Conservation (phyloP, 2,329 filamentous ascomycete species). For the Aspergillus quadricinctus region DNA sequence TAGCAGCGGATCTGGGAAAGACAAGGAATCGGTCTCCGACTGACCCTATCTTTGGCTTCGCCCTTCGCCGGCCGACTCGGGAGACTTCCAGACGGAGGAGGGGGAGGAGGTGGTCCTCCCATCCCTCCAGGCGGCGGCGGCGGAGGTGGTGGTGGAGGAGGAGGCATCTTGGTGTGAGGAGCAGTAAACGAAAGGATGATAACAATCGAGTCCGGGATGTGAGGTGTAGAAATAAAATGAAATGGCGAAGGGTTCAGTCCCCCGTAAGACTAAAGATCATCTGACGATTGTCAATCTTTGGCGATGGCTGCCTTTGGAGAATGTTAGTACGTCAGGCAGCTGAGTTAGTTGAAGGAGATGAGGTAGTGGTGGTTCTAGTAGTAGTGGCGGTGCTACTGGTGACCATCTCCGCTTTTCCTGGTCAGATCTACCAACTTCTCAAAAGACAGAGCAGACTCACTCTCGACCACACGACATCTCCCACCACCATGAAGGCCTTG, state of each 20-base stretch:
- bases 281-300: conserved; percentile 6
- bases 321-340: conserved; percentile 22
- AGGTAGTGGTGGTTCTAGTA: conserved; percentile 17
- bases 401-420: conserved; percentile 25
- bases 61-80: conserved; percentile 56
- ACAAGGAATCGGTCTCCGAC: conserved; percentile 26
- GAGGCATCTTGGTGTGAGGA: conserved; percentile 34
- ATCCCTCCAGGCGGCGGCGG: conserved; percentile 57
- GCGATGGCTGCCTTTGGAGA: conserved; percentile 12
- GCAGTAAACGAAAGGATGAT: conserved; percentile 2
- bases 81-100: conserved; percentile 49
- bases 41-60: conserved; percentile 59
- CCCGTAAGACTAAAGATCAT: conserved; percentile 7
- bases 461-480: conserved; percentile 1
- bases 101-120: conserved; percentile 61
- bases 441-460: conserved; percentile 15
- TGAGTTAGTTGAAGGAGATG: conserved; percentile 15
- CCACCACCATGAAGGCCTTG: conserved; percentile 33
- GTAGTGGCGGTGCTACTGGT: conserved; percentile 20
- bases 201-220: conserved; percentile 1
- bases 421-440: not conserved
- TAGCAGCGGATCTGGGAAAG: conserved; percentile 7
- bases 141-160: conserved; percentile 64
- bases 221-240: not conserved
- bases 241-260: conserved; percentile 12